These are phyloP conservation scores for Spizellomyces sp. DNA, from an alignment of 192 early-diverging fungal genomes.

Conservation along the genomic window DNA sequence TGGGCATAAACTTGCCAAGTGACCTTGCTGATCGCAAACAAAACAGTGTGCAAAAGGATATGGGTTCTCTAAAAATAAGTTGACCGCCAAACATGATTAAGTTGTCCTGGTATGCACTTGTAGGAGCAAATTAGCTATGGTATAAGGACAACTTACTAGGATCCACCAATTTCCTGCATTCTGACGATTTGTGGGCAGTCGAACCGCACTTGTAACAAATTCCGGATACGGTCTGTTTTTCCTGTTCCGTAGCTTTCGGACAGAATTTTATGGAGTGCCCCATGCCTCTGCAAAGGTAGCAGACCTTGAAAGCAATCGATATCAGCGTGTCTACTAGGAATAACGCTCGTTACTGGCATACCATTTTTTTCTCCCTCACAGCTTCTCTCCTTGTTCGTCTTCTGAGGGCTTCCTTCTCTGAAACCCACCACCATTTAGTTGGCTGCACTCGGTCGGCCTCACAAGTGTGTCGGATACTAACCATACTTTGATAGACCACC, in stretches of 20 bases:
- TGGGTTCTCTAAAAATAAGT: slow-evolving; percentile 40
- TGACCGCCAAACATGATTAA: background rate
- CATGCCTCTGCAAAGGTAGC: slow-evolving; percentile 81
- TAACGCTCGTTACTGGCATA: background rate
- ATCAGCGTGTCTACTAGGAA: too few species aligned
- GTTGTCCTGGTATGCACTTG: background rate
- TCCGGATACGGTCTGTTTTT: slow-evolving; percentile 34
- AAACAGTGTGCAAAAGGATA: slow-evolving; percentile 83
- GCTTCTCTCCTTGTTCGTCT: slow-evolving; percentile 40
- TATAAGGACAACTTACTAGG: slow-evolving; percentile 33
- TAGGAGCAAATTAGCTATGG: too few species aligned
- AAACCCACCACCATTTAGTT: background rate
- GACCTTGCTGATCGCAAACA: slow-evolving; percentile 83
- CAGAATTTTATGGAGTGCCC: slow-evolving; percentile 88
- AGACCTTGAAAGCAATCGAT: slow-evolving; percentile 48
- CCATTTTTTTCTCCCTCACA: slow-evolving; percentile 46
- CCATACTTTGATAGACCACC: slow-evolving; percentile 34
- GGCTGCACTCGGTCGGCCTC: background rate
- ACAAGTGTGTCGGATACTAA: background rate
- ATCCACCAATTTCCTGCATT: slow-evolving; percentile 63
- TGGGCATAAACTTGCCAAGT: slow-evolving; percentile 79
- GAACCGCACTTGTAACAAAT: slow-evolving; percentile 93
- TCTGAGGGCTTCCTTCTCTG: slow-evolving; percentile 44
- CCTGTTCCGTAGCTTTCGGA: slow-evolving; percentile 46
- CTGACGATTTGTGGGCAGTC: slow-evolving; percentile 76